phyloP scores from a whole-genome alignment of 495 filamentous ascomycete genomes.

The Aspergillus wentii region DNA sequence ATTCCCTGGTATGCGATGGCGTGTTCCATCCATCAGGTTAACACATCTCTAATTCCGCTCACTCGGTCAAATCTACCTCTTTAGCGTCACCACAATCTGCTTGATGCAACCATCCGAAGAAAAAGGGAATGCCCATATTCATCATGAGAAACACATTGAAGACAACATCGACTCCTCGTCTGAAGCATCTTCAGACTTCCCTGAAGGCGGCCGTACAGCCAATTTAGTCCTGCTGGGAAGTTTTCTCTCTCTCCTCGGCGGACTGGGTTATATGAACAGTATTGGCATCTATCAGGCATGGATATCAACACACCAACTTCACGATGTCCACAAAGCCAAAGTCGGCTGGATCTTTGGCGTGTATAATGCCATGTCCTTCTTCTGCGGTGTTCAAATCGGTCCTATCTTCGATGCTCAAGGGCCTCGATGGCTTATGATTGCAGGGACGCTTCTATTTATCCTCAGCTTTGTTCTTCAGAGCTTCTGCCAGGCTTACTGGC shows the following conservation, averaged over 20 bases:
- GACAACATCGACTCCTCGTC: no score
- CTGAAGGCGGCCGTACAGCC: conserved; percentile 55
- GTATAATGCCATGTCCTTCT: conserved; percentile 59
- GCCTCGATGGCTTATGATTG: conserved; percentile 45
- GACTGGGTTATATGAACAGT: conserved; percentile 59
- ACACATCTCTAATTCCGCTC: no score
- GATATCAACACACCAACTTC: conserved; percentile 55
- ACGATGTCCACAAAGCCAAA: conserved; percentile 45
- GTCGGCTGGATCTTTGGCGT: conserved; percentile 64
- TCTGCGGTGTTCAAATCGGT: conserved; percentile 58
- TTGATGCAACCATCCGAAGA: no score
- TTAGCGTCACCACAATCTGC: no score
- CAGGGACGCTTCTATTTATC: conserved; percentile 46
- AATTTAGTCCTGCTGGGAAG: conserved; percentile 63
- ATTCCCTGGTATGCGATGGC: no score
- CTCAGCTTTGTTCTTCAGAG: conserved; percentile 51
- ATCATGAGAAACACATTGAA: no score
- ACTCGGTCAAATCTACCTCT: no score
- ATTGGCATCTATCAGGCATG: conserved; percentile 61
- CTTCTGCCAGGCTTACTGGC: conserved; percentile 54
- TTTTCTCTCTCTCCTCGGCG: conserved; percentile 55
- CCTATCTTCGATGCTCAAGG: conserved; percentile 63
- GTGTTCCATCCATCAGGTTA: no score
- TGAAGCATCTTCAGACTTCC: no score
- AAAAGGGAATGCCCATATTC: no score